Evolutionary conservation across 768 basidiomycete genomes (phyloP).

Genomic region (Serendipita sp.): DNA sequence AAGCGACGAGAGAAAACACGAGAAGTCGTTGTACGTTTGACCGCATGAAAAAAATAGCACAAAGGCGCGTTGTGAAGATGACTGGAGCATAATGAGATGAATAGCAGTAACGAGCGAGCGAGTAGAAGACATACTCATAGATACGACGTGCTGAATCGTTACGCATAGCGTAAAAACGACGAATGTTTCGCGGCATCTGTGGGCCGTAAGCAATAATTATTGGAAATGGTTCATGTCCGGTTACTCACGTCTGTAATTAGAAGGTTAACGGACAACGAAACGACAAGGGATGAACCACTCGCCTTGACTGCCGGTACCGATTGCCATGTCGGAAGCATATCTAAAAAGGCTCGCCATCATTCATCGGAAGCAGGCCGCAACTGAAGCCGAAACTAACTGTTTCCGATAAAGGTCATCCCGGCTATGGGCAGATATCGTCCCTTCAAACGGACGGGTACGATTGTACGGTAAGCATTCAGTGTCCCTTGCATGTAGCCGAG

Average conservation of each 20-base stretch:
- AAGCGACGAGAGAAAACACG: neutral
- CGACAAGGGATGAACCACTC: neutral
- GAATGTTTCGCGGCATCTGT: neutral
- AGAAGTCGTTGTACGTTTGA: neutral
- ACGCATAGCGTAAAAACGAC: neutral
- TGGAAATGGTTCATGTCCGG: no score
- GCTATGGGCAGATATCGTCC: neutral
- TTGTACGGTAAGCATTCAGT: no score
- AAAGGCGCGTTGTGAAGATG: neutral
- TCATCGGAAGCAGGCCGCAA: neutral
- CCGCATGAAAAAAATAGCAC: neutral
- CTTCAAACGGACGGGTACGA: neutral
- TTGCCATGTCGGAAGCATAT: neutral
- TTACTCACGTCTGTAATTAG: no score
- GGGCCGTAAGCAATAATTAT: neutral
- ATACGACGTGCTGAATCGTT: neutral
- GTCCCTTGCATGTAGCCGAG: no score
- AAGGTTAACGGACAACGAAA: no score
- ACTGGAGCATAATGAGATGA: neutral
- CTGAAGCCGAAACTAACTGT: neutral
- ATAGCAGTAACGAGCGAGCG: neutral
- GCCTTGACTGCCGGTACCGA: neutral
- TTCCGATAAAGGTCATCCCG: neutral
- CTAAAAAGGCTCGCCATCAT: neutral
- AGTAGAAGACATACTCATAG: neutral